Evolutionary conservation across 768 basidiomycete genomes (phyloP), one percentile per base, ranked within the genome.

Genomic region (Suillus placidus): DNA sequence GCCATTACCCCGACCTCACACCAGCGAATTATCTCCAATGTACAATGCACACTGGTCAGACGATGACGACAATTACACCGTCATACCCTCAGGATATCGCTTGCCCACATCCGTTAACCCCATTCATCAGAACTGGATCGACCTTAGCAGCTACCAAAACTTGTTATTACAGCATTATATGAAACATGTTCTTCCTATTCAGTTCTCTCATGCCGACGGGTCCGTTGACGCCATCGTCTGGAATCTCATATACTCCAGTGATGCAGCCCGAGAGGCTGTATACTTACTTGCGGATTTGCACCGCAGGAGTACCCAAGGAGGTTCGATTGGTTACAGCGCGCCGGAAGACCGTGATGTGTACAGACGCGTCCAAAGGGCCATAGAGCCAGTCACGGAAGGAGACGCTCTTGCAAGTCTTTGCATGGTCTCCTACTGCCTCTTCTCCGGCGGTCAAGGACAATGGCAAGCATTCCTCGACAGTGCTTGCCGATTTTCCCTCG

Each of bases 351-450:
- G 64, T 45, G 69, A 57, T 49, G 76, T 37, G 72, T 72, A 60
- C 63, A 66, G n/a, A 67, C 79, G 34, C 71, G 69, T 71, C 60
- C 71, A 73, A 42, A 69, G 74, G 70, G 65, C 57, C 47, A 60
- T 30, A 42, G 38, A 60, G 20, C 62, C 67, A 47, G 63, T 74
- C 71, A 83, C 79, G 18, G 84, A 87, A 61, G 90, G 89, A 42
- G 90, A 92, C 69, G 93, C 92, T 26, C 88, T 93, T 79, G 89
- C 91, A 0, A 90, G 90, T 4, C 79, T 94, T 23, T 89, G 90
- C 66, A 80, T 91, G 70, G 85, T 94, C 35, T 93, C 92, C 20
- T 84, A 87, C 51, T 87, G 88, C 78, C 86, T 94, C 62, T 94
- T 94, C 78, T 85, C 86, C 14, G 93, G 93, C 4, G 92, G 93